Base-by-base conservation (phyloP, 2,329 filamentous ascomycete species). In the Botryotinia globosa region DNA sequence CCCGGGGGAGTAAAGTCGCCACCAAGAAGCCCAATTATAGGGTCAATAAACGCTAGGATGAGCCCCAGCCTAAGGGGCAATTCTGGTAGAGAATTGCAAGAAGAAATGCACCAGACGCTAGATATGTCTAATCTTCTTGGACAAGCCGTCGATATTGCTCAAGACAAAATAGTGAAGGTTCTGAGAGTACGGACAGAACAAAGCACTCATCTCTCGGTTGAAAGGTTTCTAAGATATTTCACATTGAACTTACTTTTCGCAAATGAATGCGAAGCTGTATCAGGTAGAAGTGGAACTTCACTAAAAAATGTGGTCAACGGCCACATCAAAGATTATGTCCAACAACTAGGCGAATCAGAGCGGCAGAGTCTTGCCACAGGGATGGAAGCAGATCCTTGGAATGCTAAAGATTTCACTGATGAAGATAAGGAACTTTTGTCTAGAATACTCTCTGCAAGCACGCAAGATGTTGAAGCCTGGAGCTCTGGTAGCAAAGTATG, bases 221-320 rank as follows among this genome's bases (percentile, higher is more conserved):
- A 88, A 64, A 86, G 88, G 77, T 97, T 97, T 81, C 83, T 96
- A 61, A 88, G 93, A 54, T 96, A 96, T 81, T 94, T 95, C 77
- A 93, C 89, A 1, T 85, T 97, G 48, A 96, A 95, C 78, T 85
- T 94, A 12, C 88, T 94, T 72, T 96, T 97, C 81, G 91, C 92
- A 64, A 94, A 94, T 74, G 93, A 97, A 80, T 96, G 93, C 79
- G 93, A 97, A 81, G 91, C 92, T 25, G 90, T 96, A 32, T 95
- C 92, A 34, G 93, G 93, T 0, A 88, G 92, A 72, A 92, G 92
- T 73, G 92, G 93, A 14, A 91, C 90, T 4, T 85, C 90, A 1
- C 83, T 97, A 9, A 95, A 95, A 82, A 92, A 88, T 29, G 88
- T 94, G 45, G 91, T 97, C 74, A 94, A 95, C 77, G 87, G 86